phyloP scores from a whole-genome alignment of 331 rosid genomes.

The Quercus tomentella region DNA sequence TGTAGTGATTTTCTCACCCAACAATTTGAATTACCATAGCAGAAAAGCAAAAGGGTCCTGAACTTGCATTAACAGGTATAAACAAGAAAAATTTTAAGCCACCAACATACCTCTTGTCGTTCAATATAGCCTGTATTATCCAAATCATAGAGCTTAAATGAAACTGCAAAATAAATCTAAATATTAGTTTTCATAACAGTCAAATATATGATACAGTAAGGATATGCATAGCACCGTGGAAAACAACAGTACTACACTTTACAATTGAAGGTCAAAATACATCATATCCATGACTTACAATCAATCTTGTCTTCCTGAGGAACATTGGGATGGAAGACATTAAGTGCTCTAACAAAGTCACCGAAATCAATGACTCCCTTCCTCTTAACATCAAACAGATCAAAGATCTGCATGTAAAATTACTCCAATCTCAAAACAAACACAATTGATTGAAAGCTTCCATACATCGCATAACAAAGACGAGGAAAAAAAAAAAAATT shows the following conservation, averaged over 20 bases:
- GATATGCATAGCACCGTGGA: neutral
- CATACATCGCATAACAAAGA: neutral
- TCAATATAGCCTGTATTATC: slow-evolving; percentile 78
- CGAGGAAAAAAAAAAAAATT: neutral
- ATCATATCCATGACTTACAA: slow-evolving; percentile 45
- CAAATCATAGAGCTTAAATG: slow-evolving; percentile 85
- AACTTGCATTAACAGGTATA: neutral
- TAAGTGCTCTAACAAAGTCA: slow-evolving; percentile 92
- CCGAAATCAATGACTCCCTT: slow-evolving; percentile 80
- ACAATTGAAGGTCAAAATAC: neutral
- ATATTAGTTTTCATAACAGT: neutral
- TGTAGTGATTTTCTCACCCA: no score
- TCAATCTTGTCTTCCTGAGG: slow-evolving; percentile 70
- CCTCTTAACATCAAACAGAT: slow-evolving; percentile 73
- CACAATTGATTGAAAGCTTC: slow-evolving; percentile 2
- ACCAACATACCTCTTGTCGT: slow-evolving; percentile 68
- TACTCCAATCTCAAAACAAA: slow-evolving; percentile 10
- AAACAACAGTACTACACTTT: neutral
- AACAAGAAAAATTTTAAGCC: neutral
- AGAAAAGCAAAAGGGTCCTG: neutral
- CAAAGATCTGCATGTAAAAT: slow-evolving; percentile 61
- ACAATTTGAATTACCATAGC: neutral
- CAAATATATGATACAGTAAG: neutral
- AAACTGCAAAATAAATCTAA: slow-evolving; percentile 49
- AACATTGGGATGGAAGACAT: slow-evolving; percentile 80